A percentile compares a stretch with the other conserved stretches of the same genome.
phyloP scores from a whole-genome alignment of 2,329 filamentous ascomycete genomes.

The Ceratocystis papillata region DNA sequence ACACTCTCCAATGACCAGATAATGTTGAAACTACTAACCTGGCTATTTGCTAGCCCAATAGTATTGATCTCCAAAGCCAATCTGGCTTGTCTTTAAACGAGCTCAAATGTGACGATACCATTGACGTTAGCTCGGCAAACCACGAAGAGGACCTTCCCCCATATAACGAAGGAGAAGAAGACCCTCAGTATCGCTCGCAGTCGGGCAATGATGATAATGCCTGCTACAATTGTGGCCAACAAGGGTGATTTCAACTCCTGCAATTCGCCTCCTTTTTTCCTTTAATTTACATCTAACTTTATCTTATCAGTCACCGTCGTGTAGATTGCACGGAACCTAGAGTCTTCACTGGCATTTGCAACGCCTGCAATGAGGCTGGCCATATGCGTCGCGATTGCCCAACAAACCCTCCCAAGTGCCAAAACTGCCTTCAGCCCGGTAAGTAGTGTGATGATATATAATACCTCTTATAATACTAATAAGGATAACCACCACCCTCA shows the following conservation, averaged over 20 bases:
- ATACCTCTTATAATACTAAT: not conserved
- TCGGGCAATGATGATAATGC: not conserved
- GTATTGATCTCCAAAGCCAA: not conserved
- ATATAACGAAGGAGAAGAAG: too few species aligned
- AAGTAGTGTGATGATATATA: slow-evolving; percentile 35
- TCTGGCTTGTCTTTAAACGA: not conserved
- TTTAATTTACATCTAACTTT: not conserved
- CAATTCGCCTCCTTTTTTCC: not conserved
- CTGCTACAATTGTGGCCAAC: not conserved
- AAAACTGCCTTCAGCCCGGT: slow-evolving; percentile 47
- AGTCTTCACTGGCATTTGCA: slow-evolving; percentile 30
- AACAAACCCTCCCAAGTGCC: slow-evolving; percentile 46
- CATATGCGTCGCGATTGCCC: slow-evolving; percentile 54
- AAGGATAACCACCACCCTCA: not conserved
- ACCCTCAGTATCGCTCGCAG: not conserved
- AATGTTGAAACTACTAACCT: not conserved
- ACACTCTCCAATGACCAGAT: not conserved
- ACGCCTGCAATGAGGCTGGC: slow-evolving; percentile 41
- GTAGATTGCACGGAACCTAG: slow-evolving; percentile 32
- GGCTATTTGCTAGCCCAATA: not conserved
- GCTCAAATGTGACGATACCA: not conserved
- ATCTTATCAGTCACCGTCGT: slow-evolving; percentile 26
- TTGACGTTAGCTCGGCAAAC: not conserved
- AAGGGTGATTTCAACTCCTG: not conserved
- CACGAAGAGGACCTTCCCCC: not conserved